These are phyloP conservation scores for Penicillium rolfsii DNA, from an alignment of 2,329 filamentous ascomycete species.

Conservation along the genomic window DNA sequence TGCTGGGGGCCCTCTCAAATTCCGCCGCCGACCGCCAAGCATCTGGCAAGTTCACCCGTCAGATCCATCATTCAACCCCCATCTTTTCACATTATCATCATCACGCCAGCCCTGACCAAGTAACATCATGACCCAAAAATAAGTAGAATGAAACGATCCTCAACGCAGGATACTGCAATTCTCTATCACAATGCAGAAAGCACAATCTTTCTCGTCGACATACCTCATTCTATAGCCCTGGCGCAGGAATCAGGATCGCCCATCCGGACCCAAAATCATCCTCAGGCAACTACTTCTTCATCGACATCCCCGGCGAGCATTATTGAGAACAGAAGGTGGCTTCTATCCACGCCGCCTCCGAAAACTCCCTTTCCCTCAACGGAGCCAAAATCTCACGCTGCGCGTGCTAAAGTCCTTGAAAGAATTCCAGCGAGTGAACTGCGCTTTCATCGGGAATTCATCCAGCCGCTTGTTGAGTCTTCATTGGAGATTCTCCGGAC, in stretches of 20 bases:
- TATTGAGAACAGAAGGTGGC: conserved; percentile 12
- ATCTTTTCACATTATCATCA: not conserved
- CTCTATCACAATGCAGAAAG: conserved; percentile 55
- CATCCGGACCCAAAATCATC: not conserved
- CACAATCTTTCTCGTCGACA: conserved; percentile 59
- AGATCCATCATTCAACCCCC: not conserved
- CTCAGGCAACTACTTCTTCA: not conserved
- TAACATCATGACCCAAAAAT: not conserved
- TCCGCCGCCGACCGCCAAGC: not conserved
- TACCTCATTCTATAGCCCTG: conserved; percentile 59
- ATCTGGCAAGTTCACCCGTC: not conserved
- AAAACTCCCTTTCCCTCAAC: conserved; percentile 51
- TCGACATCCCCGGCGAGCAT: not conserved
- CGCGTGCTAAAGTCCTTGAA: conserved; percentile 45
- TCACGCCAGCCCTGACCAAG: not conserved
- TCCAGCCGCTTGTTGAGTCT: conserved; percentile 40
- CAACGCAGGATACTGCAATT: conserved; percentile 39
- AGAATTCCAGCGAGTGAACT: conserved; percentile 40
- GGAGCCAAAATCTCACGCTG: conserved; percentile 56
- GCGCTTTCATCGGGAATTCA: conserved; percentile 33
- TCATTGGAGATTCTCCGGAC: conserved; percentile 43
- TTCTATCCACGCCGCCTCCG: conserved; percentile 53
- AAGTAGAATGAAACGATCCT: conserved; percentile 5
- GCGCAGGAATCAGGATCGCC: conserved; percentile 50
- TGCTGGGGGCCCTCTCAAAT: not conserved